phyloP scores from a whole-genome alignment of 768 basidiomycete genomes.

The Mycena galericulata region DNA sequence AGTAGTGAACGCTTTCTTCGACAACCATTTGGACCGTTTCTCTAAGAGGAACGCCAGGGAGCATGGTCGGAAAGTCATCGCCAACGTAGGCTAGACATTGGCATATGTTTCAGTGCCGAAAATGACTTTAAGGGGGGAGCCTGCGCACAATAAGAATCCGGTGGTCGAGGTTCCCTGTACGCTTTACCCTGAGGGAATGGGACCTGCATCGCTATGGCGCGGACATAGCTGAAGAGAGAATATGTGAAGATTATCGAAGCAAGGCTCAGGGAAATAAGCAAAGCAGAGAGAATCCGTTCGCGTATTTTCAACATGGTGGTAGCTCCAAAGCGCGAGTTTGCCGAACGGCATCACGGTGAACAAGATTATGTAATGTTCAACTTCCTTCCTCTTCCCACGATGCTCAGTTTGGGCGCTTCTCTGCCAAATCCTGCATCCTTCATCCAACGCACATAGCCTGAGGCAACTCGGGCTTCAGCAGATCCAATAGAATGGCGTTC shows the following conservation, averaged over 20 bases:
- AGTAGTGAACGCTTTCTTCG: constrained; percentile 29
- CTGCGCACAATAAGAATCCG: constrained; percentile 25
- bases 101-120: too few relatives aligned
- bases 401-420: too few relatives aligned
- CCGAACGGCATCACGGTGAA: too few relatives aligned
- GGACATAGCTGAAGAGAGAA: constrained; percentile 25
- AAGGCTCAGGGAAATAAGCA: constrained; percentile 26
- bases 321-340: too few relatives aligned
- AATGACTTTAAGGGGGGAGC: neutral
- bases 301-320: constrained; percentile 16
- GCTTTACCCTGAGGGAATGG: constrained; percentile 7
- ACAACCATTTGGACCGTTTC: constrained; percentile 26
- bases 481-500: constrained; percentile 20
- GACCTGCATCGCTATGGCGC: neutral
- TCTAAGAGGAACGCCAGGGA: constrained; percentile 28
- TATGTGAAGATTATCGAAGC: constrained; percentile 22
- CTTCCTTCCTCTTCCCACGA: too few relatives aligned
- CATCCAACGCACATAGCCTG: too few relatives aligned
- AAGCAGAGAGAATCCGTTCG: constrained; percentile 11
- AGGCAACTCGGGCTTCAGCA: too few relatives aligned
- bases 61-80: constrained; percentile 26
- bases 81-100: constrained; percentile 17
- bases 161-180: constrained; percentile 1
- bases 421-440: too few relatives aligned
- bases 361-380: too few relatives aligned